Evolutionary conservation across 2,329 filamentous ascomycete genomes (phyloP).

Genomic region (Hypoxylon sp.): DNA sequence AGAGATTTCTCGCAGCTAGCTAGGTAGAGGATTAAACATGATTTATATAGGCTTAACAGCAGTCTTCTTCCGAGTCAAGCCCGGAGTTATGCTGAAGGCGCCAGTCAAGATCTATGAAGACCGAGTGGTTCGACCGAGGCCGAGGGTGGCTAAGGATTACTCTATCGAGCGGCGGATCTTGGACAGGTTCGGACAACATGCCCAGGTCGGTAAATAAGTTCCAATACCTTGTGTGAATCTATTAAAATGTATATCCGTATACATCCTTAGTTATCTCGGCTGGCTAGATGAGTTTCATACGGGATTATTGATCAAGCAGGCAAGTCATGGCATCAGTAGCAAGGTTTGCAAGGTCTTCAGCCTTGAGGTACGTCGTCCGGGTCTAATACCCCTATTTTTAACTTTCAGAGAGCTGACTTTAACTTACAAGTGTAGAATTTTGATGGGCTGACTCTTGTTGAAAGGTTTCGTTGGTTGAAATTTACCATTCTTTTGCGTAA

Average conservation of each 20-base stretch:
- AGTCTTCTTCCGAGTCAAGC: neutral
- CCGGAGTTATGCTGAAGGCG: neutral
- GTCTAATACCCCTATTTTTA: no score
- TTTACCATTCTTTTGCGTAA: no score
- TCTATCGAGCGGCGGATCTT: neutral
- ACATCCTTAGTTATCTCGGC: neutral
- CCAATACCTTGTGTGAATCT: neutral
- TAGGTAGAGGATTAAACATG: no score
- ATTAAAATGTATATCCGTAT: neutral
- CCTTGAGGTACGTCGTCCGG: no score
- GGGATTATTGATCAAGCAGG: neutral
- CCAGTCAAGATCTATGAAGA: neutral
- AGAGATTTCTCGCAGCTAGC: no score
- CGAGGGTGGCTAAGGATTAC: neutral
- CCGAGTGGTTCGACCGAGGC: neutral
- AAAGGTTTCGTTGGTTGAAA: no score
- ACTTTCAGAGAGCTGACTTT: no score
- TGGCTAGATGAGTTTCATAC: neutral
- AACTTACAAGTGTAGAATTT: no score
- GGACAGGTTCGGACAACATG: neutral
- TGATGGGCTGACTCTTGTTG: no score
- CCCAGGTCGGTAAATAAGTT: neutral
- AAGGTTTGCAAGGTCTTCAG: no score
- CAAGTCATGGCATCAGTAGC: neutral
- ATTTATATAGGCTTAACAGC: neutral